Evolutionary conservation across 805 yeast species (phyloP).

Genomic region (Candida rishiriensis): DNA sequence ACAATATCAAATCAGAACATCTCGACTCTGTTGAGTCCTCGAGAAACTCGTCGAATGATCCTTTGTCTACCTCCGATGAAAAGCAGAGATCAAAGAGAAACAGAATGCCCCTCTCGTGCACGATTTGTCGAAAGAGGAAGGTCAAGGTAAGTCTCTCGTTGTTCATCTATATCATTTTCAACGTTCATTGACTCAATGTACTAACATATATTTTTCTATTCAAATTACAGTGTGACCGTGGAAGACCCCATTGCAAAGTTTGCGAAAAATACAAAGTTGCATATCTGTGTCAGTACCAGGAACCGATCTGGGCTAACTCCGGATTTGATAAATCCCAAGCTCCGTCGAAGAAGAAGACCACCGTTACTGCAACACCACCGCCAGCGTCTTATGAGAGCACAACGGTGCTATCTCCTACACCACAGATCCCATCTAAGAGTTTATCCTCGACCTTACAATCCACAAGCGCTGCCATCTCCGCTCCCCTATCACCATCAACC

Average conservation of each 20-base stretch:
- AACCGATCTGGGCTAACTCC: conserved; percentile 27
- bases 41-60: background rate
- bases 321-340: conserved; percentile 8
- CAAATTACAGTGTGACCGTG: conserved; percentile 29
- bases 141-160: conserved; percentile 34
- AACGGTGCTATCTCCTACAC: too few species aligned
- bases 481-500: too few species aligned
- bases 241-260: conserved; percentile 30
- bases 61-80: background rate
- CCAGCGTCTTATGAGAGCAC: too few species aligned
- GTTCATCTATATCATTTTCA: too few species aligned
- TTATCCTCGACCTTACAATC: too few species aligned
- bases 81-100: conserved; percentile 32
- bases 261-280: conserved; percentile 28
- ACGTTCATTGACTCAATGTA: too few species aligned
- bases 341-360: background rate
- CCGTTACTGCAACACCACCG: too few species aligned
- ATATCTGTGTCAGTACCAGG: conserved; percentile 28
- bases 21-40: too few species aligned
- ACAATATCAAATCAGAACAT: too few species aligned
- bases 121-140: conserved; percentile 42
- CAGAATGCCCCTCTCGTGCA: conserved; percentile 42
- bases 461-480: too few species aligned
- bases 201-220: background rate
- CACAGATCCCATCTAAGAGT: too few species aligned